Evolutionary conservation across 139 green algal species (phyloP), one percentile per base, ranked within the genome.

Genomic region (Edaphochlamys debaryana): DNA sequence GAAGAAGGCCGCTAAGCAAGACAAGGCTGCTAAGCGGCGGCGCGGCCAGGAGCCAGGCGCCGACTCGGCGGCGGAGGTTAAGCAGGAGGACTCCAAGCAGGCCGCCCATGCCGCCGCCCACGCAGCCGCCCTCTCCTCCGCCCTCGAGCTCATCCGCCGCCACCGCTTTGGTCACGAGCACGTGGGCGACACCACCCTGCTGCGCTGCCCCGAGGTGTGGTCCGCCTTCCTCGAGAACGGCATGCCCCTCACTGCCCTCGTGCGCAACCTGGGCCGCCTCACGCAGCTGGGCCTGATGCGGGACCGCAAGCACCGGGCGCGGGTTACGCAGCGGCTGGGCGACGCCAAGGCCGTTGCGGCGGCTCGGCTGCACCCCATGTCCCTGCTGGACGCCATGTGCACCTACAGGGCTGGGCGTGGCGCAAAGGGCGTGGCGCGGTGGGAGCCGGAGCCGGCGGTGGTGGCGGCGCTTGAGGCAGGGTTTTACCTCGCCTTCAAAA

Each of bases 401-500:
- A 78, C 71, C 20, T 87, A 87, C 64, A 48, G 48, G 17, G 42
- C 41, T 7, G 78, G 78, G 11, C 4, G 11, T 13, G 78, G 78
- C 6, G 48, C 27, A 36, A 36, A 37, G 4, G 78, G 78, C 6
- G 37, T 58, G 48, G 48, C 50, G 71, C 50, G 45, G 3, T 75
- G 62, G 82, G n/a, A 34, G 58, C 4, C 82, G n/a, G 42, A 32
- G 15, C 4, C 19, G 3, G 52, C 3, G 29, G 38, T 87, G 54
- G 0, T 2, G 8, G 52, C 50, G 13, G 82, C 73, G 9, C 73
- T 87, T 66, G 82, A 87, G 34, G 82, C 66, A 22, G 73, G 25
- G 17, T 87, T 87, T 67, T 87, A 87, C 74, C 50, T 71, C 40
- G 72, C 82, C 13, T 87, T 87, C 54, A 82, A 82, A 54, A 72